These are phyloP conservation scores for Didymellaceae sp. DNA, from an alignment of 2,329 filamentous ascomycete genomes.

Conservation along the genomic window DNA sequence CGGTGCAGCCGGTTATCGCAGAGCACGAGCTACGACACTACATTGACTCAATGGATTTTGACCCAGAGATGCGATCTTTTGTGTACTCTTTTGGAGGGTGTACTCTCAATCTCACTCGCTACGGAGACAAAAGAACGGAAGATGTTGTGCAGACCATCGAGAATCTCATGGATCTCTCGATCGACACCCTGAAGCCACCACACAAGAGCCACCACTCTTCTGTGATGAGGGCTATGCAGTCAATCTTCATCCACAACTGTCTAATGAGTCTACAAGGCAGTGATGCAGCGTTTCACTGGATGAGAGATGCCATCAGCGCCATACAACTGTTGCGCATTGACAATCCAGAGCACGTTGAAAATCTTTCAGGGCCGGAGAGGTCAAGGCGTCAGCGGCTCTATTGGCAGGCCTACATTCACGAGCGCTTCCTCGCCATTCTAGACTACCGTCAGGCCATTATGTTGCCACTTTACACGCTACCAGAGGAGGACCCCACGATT, in stretches of 20 bases:
- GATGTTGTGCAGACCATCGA: slow-evolving; percentile 44
- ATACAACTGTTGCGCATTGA: slow-evolving; percentile 50
- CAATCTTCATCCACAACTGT: slow-evolving; percentile 61
- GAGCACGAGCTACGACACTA: slow-evolving; percentile 49
- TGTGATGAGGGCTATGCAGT: slow-evolving; percentile 58
- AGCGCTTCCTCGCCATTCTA: slow-evolving; percentile 62
- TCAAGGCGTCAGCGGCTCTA: slow-evolving; percentile 58
- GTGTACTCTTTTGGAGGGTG: slow-evolving; percentile 55
- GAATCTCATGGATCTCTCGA: slow-evolving; percentile 43
- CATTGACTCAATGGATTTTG: slow-evolving; percentile 47
- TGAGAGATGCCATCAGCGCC: slow-evolving; percentile 58
- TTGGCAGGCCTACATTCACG: slow-evolving; percentile 64
- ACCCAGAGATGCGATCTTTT: slow-evolving; percentile 51
- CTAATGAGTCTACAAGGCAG: slow-evolving; percentile 57
- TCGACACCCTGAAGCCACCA: slow-evolving; percentile 48
- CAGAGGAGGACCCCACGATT: slow-evolving; percentile 51
- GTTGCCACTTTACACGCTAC: slow-evolving; percentile 48
- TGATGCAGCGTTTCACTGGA: slow-evolving; percentile 59
- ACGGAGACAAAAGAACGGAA: slow-evolving; percentile 40
- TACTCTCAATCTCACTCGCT: slow-evolving; percentile 53
- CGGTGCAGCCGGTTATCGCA: slow-evolving; percentile 56
- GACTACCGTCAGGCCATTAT: slow-evolving; percentile 56
- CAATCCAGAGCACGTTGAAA: slow-evolving; percentile 44
- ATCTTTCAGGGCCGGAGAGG: slow-evolving; percentile 46
- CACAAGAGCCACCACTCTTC: slow-evolving; percentile 51